Evolutionary conservation across 768 basidiomycete genomes (phyloP), one percentile per base, ranked within the genome.

Genomic region (Fistulinella prunicolor): DNA sequence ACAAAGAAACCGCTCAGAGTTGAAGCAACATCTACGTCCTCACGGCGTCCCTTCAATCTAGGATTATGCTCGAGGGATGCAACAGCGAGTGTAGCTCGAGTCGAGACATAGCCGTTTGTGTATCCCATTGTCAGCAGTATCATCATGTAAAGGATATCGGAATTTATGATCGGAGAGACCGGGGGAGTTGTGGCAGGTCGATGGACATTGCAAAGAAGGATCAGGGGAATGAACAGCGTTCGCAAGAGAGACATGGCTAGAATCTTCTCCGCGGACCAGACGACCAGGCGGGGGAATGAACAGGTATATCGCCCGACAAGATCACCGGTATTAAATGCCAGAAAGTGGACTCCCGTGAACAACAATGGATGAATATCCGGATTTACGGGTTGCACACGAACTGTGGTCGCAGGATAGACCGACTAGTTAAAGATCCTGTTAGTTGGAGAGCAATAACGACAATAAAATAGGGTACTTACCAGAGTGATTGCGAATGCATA

Each of bases 141-240:
- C 21, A 80, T 26, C 80, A 94, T 82, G 71, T 82, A 95, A 10
- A 84, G 40, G 30, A 79, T 41, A 61, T 95, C 92, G 2, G 90
- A 93, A 66, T 71, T 83, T 71, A 94, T 83, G 51, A 85, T 55
- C 4, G 64, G 55, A 39, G 56, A 37, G 9, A 70, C 56, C 8
- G 63, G 59, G 6, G 64, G 48, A 1, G 41, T 44, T 24, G 60
- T 47, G 2, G 69, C 55, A 24, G 73, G 70, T 37, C 75, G 78
- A 54, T 83, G 80, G 35, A 94, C 69, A 61, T 96, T 96, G 75
- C 93, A 95, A 68, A 86, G 73, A n/a, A 95, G 75, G 67, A 95
- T 86, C 35, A 94, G 59, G 24, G 91, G 91, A 40, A 96, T 80
- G 70, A 95, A 94, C 28, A 92, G 59, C 2, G 84, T 86, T 46